Evolutionary conservation across 805 yeast genomes (phyloP).

Genomic region (Cyberlindnera subsufficiens): DNA sequence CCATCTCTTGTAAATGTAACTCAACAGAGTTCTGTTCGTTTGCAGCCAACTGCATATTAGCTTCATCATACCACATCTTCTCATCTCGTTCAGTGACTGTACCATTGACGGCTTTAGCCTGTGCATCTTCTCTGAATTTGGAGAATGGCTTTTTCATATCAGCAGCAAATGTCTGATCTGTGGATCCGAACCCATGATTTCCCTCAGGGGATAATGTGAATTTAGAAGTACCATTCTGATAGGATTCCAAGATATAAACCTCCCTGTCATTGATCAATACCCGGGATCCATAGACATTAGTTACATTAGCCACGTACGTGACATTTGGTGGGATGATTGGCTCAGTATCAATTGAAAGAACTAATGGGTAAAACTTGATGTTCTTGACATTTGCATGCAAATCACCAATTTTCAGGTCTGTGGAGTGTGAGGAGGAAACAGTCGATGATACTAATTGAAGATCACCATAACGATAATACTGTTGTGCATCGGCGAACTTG

Average conservation of each 20-base stretch:
- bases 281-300: conserved; percentile 17
- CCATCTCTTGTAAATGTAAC: conserved; percentile 2
- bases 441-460: conserved; percentile 25
- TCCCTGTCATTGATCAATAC: conserved; percentile 14
- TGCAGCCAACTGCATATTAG: neutral
- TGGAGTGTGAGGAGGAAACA: conserved; percentile 9
- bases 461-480: conserved; percentile 34
- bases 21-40: neutral
- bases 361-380: conserved; percentile 17
- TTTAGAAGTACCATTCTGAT: conserved; percentile 41
- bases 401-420: conserved; percentile 11
- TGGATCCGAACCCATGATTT: conserved; percentile 39
- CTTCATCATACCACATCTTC: conserved; percentile 1
- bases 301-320: conserved; percentile 14
- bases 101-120: conserved; percentile 31
- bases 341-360: conserved; percentile 7
- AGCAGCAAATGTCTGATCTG: conserved; percentile 25
- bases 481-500: conserved; percentile 33
- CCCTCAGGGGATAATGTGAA: conserved; percentile 39
- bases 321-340: conserved; percentile 12
- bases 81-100: conserved; percentile 22
- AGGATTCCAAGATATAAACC: conserved; percentile 17
- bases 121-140: conserved; percentile 25
- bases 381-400: conserved; percentile 2
- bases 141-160: conserved; percentile 19